These are phyloP conservation scores for Knufia petricola DNA, from an alignment of 2,329 filamentous ascomycete genomes.

Conservation along the genomic window DNA sequence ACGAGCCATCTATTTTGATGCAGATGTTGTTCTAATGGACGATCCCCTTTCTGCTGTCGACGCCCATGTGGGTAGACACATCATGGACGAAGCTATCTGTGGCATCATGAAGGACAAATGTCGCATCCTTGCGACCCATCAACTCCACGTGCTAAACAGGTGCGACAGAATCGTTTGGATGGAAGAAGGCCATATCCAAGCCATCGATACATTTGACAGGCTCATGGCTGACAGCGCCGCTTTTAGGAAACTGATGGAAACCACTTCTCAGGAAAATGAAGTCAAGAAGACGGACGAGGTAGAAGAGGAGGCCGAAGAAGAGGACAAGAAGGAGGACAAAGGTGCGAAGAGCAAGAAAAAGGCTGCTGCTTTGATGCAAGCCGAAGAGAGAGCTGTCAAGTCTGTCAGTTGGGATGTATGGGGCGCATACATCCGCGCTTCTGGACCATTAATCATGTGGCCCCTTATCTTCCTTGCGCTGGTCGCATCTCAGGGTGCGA, in stretches of 20 bases:
- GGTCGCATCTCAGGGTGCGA: constrained; percentile 66
- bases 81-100: constrained; percentile 91
- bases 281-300: constrained; percentile 36
- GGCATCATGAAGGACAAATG: constrained; percentile 83
- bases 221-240: constrained; percentile 68
- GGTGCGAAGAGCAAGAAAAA: constrained; percentile 42
- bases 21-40: constrained; percentile 55
- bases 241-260: constrained; percentile 76
- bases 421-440: constrained; percentile 64
- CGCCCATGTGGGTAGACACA: constrained; percentile 53
- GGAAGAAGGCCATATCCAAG: constrained; percentile 73
- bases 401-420: constrained; percentile 77
- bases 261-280: constrained; percentile 56
- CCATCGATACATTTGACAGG: constrained; percentile 80
- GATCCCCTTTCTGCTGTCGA: constrained; percentile 50
- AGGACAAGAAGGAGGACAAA: constrained; percentile 36
- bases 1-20: constrained; percentile 58
- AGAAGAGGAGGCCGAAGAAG: constrained; percentile 33
- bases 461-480: constrained; percentile 56
- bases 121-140: constrained; percentile 84
- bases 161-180: constrained; percentile 93
- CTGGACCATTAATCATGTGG: constrained; percentile 60
- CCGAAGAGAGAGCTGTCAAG: constrained; percentile 53
- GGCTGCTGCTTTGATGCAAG: constrained; percentile 35
- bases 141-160: constrained; percentile 81